A percentile compares a stretch with the other conserved stretches of the same genome.
Evolutionary conservation across 441 rosid genomes (phyloP).

Genomic region (Mallotus japonicus): DNA sequence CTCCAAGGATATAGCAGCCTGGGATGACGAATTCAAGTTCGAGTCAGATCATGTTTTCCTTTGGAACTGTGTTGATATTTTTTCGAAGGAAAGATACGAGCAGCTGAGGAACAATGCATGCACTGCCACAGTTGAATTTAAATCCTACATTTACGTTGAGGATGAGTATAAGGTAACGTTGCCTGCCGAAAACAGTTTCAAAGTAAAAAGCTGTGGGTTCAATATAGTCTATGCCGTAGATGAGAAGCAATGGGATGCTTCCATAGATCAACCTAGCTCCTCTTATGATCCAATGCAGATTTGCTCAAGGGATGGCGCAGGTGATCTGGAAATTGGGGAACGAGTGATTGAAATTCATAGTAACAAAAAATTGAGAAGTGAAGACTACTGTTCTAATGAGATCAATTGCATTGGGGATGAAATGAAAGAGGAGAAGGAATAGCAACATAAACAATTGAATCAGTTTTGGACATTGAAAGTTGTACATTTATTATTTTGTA

Average conservation of each 20-base stretch:
- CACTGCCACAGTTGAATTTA: slow-evolving; percentile 14
- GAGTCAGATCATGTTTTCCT: slow-evolving; percentile 19
- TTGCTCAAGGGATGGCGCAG: not conserved
- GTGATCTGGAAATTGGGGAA: slow-evolving; percentile 7
- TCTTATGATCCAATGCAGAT: not conserved
- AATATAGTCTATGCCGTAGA: slow-evolving; percentile 15
- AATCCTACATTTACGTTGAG: not conserved
- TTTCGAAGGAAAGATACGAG: slow-evolving; percentile 7
- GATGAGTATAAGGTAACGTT: slow-evolving; percentile 8
- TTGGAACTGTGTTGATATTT: slow-evolving; percentile 17
- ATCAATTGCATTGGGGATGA: too few species aligned
- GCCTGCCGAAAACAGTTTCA: slow-evolving; percentile 11
- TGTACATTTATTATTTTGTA: too few species aligned
- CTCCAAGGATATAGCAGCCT: slow-evolving; percentile 18
- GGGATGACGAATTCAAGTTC: slow-evolving; percentile 9
- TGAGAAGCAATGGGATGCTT: not conserved
- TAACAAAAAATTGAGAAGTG: slow-evolving; percentile 12
- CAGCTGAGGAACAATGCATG: slow-evolving; percentile 7
- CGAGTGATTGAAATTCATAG: not conserved
- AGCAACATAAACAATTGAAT: too few species aligned
- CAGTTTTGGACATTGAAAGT: too few species aligned
- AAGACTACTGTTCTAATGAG: not conserved
- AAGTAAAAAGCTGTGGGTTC: slow-evolving; percentile 19
- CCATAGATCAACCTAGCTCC: not conserved
- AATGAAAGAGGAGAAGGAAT: too few species aligned